Evolutionary conservation across 164 flowering plant genomes (phyloP), one percentile per base, ranked within the genome.

Genomic region (Platanus orientalis): DNA sequence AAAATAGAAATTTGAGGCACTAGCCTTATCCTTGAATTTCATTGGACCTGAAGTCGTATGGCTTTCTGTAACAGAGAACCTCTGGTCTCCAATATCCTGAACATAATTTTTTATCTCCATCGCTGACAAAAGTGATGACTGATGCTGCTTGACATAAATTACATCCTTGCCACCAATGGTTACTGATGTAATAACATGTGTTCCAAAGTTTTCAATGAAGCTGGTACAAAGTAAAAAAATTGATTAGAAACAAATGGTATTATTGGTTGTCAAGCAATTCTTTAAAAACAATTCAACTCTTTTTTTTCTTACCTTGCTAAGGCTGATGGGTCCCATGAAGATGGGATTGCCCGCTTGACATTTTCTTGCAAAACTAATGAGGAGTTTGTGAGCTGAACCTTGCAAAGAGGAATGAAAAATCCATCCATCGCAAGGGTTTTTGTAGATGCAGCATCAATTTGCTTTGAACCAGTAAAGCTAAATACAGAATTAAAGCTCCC

Each of bases 81-180:
- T 80, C 54, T 83, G 87, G 25, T 84, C 79, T 60, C 88, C 91
- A 70, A 86, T 81, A 16, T 84, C 87, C 71, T 84, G 78, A 50
- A 85, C 84, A 73, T 88, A 88, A 58, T 71, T 82, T 73, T 90
- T 84, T 9, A 90, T 78, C 71, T 86, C 97, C 75, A 70, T 68
- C 11, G 81, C 67, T 7, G 93, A 79, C 65, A 85, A 72, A 61
- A 82, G 79, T 28, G 97, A 90, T 30, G 85, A 75, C 10, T 69
- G 73, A 57, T 88, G 95, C 70, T 90, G 96, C 66, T 81, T 88
- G 39, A 86, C 80, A 48, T 82, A 90, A 59, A 90, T 78, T 44
- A 85, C 87, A 70, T 90, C 97, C 77, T 80, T 86, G 29, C 97
- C 95, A 16, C 97, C 97, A 64, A 88, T 78, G 40, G 90, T 85